Evolutionary conservation across 2,329 filamentous ascomycete genomes (phyloP), one percentile per base, ranked within the genome.

Genomic region (Trichoderma gracile): DNA sequence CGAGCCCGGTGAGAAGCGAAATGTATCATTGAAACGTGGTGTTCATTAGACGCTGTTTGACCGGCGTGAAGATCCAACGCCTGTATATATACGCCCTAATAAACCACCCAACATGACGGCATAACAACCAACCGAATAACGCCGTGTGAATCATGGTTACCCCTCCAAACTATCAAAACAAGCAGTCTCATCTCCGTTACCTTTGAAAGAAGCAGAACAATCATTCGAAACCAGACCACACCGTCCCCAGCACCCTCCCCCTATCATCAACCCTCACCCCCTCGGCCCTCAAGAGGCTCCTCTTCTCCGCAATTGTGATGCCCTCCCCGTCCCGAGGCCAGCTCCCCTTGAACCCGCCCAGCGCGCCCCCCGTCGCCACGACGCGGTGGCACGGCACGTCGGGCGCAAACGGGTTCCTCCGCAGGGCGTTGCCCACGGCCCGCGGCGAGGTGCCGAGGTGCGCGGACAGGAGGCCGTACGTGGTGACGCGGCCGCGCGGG

Each of bases 381-480:
- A 94, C 89, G 10, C 92, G 84, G 76, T 96, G 92, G 67, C 92
- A 96, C 1, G 92, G 92, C 5, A 94, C 89, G 40, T 86, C 83
- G 0, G 92, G 92, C 15, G 92, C 92, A 71, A 94, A 96, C 0
- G 92, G 92, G 73, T 96, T 96, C 10, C 83, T 80, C 19, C 89
- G 84, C 72, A 96, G 80, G 1, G 91, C 91, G 65, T 90, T 92
- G 17, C 91, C 91, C 5, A 95, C 86, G 0, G 91, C 91, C 47
- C 91, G 82, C 1, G 91, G 89, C 3, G 89, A 91, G 23, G 90
- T 92, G 12, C 80, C 75, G 17, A 94, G 82, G 65, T 89, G 84
- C 9, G 81, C 81, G 0, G 92, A 86, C 60, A 96, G 80, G 1
- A 89, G 81, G 3, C 85, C 89, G 77, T 97, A 96, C 0, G 92